phyloP scores from a whole-genome alignment of 352 stramenopile species.

The Poterioochromonas sp. region DNA sequence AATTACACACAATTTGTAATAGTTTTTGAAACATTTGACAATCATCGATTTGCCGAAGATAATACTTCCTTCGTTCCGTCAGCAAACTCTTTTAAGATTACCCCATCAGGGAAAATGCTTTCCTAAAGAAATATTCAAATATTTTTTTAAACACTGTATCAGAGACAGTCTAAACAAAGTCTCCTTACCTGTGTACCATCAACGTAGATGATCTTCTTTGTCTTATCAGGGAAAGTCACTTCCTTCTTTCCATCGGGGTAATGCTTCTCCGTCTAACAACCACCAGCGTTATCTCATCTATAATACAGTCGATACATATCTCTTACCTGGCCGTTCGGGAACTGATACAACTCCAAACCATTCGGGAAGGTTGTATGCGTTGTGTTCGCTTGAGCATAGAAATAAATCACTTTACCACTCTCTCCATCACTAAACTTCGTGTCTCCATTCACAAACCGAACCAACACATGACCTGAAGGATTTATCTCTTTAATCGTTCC shows the following conservation, averaged over 20 bases:
- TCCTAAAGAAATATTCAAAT: conserved; percentile 34
- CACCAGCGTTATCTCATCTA: no score
- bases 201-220: conserved; percentile 59
- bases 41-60: no score
- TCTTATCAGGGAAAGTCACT: conserved; percentile 85
- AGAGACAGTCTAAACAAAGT: conserved; percentile 32
- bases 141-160: background rate
- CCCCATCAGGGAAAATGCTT: conserved; percentile 45
- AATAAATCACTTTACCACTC: conserved; percentile 81
- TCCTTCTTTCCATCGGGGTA: conserved; percentile 79
- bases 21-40: no score
- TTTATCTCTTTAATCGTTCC: conserved; percentile 82
- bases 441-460: conserved; percentile 88
- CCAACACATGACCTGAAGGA: conserved; percentile 68
- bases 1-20: no score
- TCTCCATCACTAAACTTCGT: conserved; percentile 72
- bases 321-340: conserved; percentile 84
- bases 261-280: conserved; percentile 86
- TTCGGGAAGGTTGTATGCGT: conserved; percentile 84
- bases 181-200: no score
- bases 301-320: no score
- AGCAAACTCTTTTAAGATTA: conserved; percentile 42
- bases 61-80: conserved; percentile 27
- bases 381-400: conserved; percentile 79
- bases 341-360: conserved; percentile 88